phyloP scores from a whole-genome alignment of 495 filamentous ascomycete species.

The Oleoguttula mirabilis region DNA sequence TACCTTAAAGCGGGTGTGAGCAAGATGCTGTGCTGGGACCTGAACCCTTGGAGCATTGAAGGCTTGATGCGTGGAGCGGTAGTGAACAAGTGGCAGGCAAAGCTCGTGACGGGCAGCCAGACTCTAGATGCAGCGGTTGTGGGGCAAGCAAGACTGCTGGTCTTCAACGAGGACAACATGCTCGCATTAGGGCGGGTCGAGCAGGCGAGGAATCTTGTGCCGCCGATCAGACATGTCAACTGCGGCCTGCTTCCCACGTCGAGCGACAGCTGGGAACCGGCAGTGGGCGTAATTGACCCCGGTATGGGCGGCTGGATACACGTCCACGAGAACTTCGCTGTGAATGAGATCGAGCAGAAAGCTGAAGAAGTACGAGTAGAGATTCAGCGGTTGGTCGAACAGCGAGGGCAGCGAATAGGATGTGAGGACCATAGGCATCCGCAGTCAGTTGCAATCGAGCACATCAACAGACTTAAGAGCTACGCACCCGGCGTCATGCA shows the following conservation, averaged over 20 bases:
- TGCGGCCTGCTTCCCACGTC: slow-evolving; percentile 69
- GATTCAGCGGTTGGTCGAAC: slow-evolving; percentile 22
- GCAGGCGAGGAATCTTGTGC: slow-evolving; percentile 22
- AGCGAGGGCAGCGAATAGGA: not conserved
- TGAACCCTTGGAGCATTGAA: slow-evolving; percentile 82
- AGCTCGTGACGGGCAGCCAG: slow-evolving; percentile 25
- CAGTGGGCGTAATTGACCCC: slow-evolving; percentile 46
- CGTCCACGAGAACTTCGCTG: slow-evolving; percentile 74
- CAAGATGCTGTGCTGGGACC: slow-evolving; percentile 72
- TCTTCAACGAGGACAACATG: slow-evolving; percentile 62
- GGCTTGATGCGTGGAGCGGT: slow-evolving; percentile 58
- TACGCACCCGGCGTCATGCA: slow-evolving; percentile 88
- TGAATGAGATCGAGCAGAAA: slow-evolving; percentile 47
- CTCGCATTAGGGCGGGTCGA: slow-evolving; percentile 40
- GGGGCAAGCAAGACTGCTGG: slow-evolving; percentile 37
- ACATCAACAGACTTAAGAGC: slow-evolving; percentile 76
- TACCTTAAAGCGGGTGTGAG: slow-evolving; percentile 58
- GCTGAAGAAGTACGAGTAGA: slow-evolving; percentile 34
- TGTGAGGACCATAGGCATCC: slow-evolving; percentile 9
- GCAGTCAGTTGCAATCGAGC: slow-evolving; percentile 34
- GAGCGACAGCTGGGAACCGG: slow-evolving; percentile 48
- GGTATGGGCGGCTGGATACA: slow-evolving; percentile 57
- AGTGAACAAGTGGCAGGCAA: slow-evolving; percentile 52
- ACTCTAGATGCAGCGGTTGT: slow-evolving; percentile 22
- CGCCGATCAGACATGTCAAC: slow-evolving; percentile 57